Evolutionary conservation across 2,329 filamentous ascomycete species (phyloP), one percentile per base, ranked within the genome.

Genomic region (Leptodontidium sp.): DNA sequence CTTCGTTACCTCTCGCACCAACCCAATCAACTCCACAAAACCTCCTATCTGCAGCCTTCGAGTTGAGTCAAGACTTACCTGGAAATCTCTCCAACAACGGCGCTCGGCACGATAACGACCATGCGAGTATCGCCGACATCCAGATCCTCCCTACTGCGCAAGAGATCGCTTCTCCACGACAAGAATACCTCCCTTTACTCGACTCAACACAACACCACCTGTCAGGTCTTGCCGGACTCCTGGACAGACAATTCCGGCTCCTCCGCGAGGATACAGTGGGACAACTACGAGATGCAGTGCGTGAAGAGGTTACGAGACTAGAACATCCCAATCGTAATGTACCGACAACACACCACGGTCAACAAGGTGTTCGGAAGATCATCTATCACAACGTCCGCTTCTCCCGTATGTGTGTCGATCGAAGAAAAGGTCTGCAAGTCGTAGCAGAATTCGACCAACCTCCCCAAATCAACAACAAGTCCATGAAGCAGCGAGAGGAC

Each of bases 171-270:
- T 83, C 80, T 1, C 64, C 67, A 1, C 78, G 81, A n/a, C 75
- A 73, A 3, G 84, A 86, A 68, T 86, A 84, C 69, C 75, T 86
- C 7, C 83, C 81, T 66, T 70, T 68, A 29, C 81, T 75, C 2
- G 80, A 85, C 71, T 74, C 82, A 2, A 75, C 76, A 0, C 76
- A 78, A 14, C 80, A 81, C 68, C 83, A 86, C 69, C 72, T 81
- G 14, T 71, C 75, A 3, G 83, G 84, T 1, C 80, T 86, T 12
- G 77, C 75, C 4, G 84, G 86, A 1, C 80, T 86, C 0, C 75
- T 89, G 0, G 86, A 88, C 74, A 79, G 83, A 65, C 83, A 88
- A 65, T 89, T 89, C 61, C 82, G 87, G 17, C 81, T 88, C 0
- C 75, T 88, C 1, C 81, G 86, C 2, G 84, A 88, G 75, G 86